phyloP scores from a whole-genome alignment of 345 rosid species.

The Acer saccharum region DNA sequence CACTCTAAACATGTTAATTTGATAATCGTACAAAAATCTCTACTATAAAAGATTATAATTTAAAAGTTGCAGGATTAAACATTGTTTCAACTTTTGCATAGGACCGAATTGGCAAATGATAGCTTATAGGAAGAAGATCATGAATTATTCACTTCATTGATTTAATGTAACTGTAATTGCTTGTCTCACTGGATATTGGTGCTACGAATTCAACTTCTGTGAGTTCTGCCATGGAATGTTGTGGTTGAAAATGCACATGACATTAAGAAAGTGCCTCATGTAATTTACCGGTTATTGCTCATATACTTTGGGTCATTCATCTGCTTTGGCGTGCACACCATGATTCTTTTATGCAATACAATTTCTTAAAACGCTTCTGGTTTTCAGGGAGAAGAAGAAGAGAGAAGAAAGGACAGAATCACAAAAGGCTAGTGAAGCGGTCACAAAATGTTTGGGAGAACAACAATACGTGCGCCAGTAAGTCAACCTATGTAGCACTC shows the following conservation, averaged over 20 bases:
- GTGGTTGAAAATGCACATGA: not conserved
- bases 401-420: slow-evolving; percentile 72
- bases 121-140: not conserved
- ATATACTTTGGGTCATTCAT: not conserved
- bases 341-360: not conserved
- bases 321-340: not conserved
- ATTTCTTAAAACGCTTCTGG: slow-evolving; percentile 1
- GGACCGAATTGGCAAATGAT: not conserved
- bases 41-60: not conserved
- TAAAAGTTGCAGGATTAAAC: not conserved
- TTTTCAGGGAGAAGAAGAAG: slow-evolving; percentile 92
- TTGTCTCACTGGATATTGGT: not conserved
- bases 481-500: not conserved
- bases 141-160: not conserved
- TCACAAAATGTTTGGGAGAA: slow-evolving; percentile 67
- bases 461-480: slow-evolving; percentile 35
- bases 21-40: not conserved
- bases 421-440: slow-evolving; percentile 76
- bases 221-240: not conserved
- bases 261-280: not conserved
- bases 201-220: not conserved
- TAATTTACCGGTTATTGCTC: not conserved
- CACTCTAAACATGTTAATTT: not conserved
- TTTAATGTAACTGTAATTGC: not conserved
- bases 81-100: not conserved